Base-by-base conservation (phyloP, 2,329 filamentous ascomycete genomes). In the Hypoxylon sp. region DNA sequence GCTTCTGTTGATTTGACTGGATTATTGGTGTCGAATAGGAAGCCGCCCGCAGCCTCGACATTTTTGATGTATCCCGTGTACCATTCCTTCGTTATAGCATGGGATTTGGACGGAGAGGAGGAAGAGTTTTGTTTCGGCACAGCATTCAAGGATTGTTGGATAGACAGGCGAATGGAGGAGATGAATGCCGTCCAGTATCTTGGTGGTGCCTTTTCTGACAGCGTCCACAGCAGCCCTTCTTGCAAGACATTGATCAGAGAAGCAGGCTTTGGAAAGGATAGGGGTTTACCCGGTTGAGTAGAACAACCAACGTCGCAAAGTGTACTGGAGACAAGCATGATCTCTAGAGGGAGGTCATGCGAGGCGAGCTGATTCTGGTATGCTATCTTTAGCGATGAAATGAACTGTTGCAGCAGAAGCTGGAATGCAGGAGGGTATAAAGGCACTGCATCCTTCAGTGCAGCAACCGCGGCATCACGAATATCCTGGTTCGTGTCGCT, bases 291-390 rank as follows among this genome's bases (percentile, higher is more conserved):
- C 1, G 75, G 73, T 0, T 77, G 56, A 35, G 76, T 71, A 1
- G 80, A 82, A 66, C 80, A 83, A 23, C 80, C 79, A 43, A 85
- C 73, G 50, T 78, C 81, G 2, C 79, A 79, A 2, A 86, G 63
- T 1, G 79, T 74, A 8, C 75, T 73, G 3, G 80, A 72, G 2
- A 82, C 70, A 23, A 73, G 69, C n/a, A 67, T 66, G 7, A 77
- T 65, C 10, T 67, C 62, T 5, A 55, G 33, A 24, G 59, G 58
- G 21, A 71, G 53, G 11, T 65, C 59, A 7, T 54, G 29, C 7
- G 55, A 17, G 10, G 48, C 41, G 2, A 49, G 38, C 10, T 66
- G 59, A 6, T 58, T 54, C 43, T 57, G 48, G 17, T 72, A 68
- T 11, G 69, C 60, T 15, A 55, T 33, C 37, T 69, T 60, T 15